Evolutionary conservation across 2,329 filamentous ascomycete genomes (phyloP), one percentile per base, ranked within the genome.

Genomic region (Ascomycota sp.): DNA sequence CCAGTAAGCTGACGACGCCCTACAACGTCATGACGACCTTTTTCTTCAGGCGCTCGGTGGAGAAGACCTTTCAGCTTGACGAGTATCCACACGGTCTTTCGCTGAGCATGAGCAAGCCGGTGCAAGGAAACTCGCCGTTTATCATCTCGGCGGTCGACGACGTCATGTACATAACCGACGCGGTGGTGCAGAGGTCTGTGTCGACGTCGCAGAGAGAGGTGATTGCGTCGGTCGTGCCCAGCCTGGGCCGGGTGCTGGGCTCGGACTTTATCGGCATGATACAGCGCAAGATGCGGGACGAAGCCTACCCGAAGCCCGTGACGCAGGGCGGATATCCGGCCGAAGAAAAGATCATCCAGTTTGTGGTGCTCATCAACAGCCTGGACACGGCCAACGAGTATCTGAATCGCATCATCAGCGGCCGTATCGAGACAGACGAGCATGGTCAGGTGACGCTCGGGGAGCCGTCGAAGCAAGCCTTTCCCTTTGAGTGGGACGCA

Each of bases 81-180:
- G 91, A 98, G 49, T 68, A 75, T 13, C 89, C 89, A 0, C 56
- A 64, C 1, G 82, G 82, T 13, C 58, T 98, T 13, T 78, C 79
- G 0, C 60, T 98, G 22, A 81, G 75, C 44, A 61, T 75, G 25
- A 74, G 65, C 43, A 78, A 65, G 43, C 62, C 75, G 4, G 61
- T 93, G 26, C 70, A 76, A 30, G 68, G 74, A 33, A 82, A 83
- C 41, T 69, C 82, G 3, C 89, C 89, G 1, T 91, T 81, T 45
- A 93, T 98, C 43, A 86, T 89, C 26, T 83, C 85, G 2, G 85
- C 86, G 1, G 85, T 98, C 7, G 89, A 98, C 56, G 89, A 94
- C 55, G 83, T 95, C 45, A 95, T 98, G 86, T 98, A 95, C 53
- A 94, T 98, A 42, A 80, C 93, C 47, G 92, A 91, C 47, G 76